Percentiles rank a stretch among this genome's conserved stretches.
Evolutionary conservation across 805 yeast genomes (phyloP).

Genomic region (Ogataea pilisensis): DNA sequence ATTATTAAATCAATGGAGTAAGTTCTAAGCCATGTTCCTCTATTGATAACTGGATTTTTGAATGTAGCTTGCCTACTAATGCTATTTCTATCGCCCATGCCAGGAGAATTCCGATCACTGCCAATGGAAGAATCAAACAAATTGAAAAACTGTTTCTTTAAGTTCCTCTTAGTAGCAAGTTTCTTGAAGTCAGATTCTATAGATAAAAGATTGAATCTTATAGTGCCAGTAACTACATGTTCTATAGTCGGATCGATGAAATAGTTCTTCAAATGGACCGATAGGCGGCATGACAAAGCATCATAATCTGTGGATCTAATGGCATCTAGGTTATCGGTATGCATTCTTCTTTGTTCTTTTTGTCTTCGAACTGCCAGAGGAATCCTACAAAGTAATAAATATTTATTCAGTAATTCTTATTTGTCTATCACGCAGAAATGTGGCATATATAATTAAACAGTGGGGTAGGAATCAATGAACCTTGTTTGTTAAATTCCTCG

Average conservation of each 20-base stretch:
- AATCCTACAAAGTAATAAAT: no score
- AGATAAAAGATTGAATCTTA: constrained; percentile 33
- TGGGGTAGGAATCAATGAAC: no score
- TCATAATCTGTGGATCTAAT: constrained; percentile 54
- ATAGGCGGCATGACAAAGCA: constrained; percentile 61
- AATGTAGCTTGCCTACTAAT: constrained; percentile 5
- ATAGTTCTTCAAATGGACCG: constrained; percentile 48
- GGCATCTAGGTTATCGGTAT: constrained; percentile 5
- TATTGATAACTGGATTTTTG: constrained; percentile 62
- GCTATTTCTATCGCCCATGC: neutral
- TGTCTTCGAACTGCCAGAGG: no score
- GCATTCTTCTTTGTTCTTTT: neutral
- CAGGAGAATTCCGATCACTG: neutral
- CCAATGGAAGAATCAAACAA: constrained; percentile 15
- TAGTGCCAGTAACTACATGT: constrained; percentile 33
- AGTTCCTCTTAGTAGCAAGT: constrained; percentile 31
- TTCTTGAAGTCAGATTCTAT: constrained; percentile 35
- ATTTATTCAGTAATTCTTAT: no score
- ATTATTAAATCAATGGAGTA: constrained; percentile 45
- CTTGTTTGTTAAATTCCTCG: no score
- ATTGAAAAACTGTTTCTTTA: constrained; percentile 36
- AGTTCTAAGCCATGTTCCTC: constrained; percentile 67
- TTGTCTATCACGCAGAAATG: no score
- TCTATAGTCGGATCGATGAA: constrained; percentile 38
- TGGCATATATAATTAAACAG: no score